Conservation (phyloP, 1,284 basidiomycete species). For the Cryptococcus floricola region DNA sequence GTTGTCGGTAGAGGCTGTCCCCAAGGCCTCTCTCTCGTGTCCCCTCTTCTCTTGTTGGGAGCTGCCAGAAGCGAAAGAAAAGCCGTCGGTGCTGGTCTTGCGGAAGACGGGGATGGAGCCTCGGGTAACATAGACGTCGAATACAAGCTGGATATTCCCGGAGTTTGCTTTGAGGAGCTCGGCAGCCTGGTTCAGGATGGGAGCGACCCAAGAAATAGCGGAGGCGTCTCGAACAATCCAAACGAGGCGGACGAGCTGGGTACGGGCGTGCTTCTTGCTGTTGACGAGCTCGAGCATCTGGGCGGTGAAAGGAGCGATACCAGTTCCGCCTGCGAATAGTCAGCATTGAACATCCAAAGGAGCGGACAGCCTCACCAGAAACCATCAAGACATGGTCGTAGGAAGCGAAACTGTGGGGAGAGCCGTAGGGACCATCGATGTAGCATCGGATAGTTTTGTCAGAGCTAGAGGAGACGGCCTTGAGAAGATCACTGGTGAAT, state of each 20-base stretch:
- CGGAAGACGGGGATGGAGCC: neutral
- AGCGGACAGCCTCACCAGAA: slow-evolving; percentile 20
- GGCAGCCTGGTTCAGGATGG: neutral
- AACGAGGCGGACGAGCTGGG: neutral
- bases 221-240: neutral
- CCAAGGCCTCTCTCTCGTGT: too few species aligned
- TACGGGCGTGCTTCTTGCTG: neutral
- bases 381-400: slow-evolving; percentile 33
- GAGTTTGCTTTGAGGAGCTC: neutral
- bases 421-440: slow-evolving; percentile 41
- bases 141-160: neutral
- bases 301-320: neutral
- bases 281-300: neutral
- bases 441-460: neutral
- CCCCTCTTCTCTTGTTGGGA: too few species aligned
- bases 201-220: neutral
- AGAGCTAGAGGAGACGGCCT: neutral
- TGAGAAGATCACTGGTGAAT: neutral
- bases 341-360: neutral
- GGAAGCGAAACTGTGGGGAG: slow-evolving; percentile 11
- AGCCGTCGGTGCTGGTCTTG: too few species aligned
- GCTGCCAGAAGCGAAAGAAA: too few species aligned
- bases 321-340: neutral
- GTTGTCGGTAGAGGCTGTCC: too few species aligned
- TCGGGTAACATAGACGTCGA: neutral